Evolutionary conservation across 2,329 filamentous ascomycete species (phyloP).

Genomic region (Trichoderma polysporum): DNA sequence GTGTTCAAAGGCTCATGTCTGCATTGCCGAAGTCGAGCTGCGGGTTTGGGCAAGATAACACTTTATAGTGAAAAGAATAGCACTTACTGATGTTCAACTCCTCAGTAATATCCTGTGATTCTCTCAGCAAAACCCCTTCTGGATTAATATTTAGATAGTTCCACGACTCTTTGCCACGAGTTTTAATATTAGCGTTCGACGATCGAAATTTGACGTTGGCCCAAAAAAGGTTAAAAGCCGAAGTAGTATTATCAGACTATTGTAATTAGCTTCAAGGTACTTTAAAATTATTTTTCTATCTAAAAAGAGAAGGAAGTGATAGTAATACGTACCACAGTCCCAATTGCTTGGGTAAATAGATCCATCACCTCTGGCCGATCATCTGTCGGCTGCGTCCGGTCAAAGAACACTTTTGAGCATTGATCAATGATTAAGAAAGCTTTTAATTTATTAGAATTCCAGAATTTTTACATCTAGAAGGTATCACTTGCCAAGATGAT

Average conservation of each 20-base stretch:
- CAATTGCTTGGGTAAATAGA: not conserved
- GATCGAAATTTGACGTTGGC: not conserved
- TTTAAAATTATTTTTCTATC: not conserved
- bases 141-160: not conserved
- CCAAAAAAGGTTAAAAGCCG: not conserved
- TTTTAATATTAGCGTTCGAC: too few relatives aligned
- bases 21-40: too few relatives aligned
- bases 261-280: not conserved
- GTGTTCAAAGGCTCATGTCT: too few relatives aligned
- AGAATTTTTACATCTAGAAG: not conserved
- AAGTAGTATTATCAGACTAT: not conserved
- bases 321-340: not conserved
- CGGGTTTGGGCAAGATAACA: too few relatives aligned
- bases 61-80: too few relatives aligned
- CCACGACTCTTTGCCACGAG: too few relatives aligned
- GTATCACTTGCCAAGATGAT: not conserved
- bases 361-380: conserved; percentile 1
- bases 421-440: not conserved
- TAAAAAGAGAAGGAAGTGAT: too few relatives aligned
- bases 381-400: not conserved
- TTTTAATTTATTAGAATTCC: not conserved
- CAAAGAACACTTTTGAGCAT: not conserved
- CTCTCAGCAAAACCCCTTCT: not conserved
- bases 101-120: not conserved
- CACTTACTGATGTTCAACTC: not conserved